Conservation (phyloP, 371 early-diverging fungal species). For the Funneliformis caledonium region DNA sequence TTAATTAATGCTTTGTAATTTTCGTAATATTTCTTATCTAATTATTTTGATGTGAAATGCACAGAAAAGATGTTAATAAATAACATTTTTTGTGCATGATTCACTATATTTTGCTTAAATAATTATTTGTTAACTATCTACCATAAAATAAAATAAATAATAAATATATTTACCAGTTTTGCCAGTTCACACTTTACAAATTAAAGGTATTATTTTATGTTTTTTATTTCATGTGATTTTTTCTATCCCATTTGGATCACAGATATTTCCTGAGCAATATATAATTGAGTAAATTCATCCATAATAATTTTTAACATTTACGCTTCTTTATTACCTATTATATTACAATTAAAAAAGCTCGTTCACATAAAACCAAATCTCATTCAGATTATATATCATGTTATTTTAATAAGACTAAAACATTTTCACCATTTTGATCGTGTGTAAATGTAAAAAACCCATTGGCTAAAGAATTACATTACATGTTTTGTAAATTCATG, state of each 20-base stretch:
- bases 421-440: background rate
- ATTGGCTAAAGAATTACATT: conserved; percentile 34
- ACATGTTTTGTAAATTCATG: conserved; percentile 38
- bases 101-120: too few relatives aligned
- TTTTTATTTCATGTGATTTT: too few relatives aligned
- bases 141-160: too few relatives aligned
- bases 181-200: too few relatives aligned
- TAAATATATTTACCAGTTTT: too few relatives aligned
- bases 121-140: too few relatives aligned
- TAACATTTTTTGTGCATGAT: conserved; percentile 26
- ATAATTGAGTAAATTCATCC: conserved; percentile 39
- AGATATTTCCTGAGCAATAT: conserved; percentile 37
- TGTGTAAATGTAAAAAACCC: conserved; percentile 38
- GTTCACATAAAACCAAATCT: conserved; percentile 43
- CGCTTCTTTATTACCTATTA: background rate
- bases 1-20: background rate
- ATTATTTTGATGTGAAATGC: conserved; percentile 23
- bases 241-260: too few relatives aligned
- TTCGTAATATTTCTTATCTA: background rate
- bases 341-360: conserved; percentile 39
- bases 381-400: conserved; percentile 28
- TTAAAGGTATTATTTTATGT: too few relatives aligned
- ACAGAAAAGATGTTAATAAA: conserved; percentile 39
- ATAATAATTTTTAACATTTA: background rate
- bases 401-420: conserved; percentile 32